A percentile compares a stretch with the other conserved stretches of the same genome.
phyloP scores from a whole-genome alignment of 345 rosid species.

The Kandelia obovata region DNA sequence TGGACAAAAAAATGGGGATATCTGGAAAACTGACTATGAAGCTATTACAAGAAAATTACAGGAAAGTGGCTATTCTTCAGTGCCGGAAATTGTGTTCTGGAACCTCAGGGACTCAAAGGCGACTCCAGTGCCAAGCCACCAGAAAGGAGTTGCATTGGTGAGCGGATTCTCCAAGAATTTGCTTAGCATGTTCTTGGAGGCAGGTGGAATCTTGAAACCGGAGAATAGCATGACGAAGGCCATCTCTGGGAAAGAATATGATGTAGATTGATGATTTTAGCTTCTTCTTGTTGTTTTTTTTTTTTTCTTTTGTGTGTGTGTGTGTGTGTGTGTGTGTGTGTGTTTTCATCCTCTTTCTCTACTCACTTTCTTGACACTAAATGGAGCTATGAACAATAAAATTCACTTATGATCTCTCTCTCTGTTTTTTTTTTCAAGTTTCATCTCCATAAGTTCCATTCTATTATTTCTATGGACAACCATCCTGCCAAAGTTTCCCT shows the following conservation, averaged over 20 bases:
- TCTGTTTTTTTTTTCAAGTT: no score
- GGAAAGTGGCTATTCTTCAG: conserved; percentile 8
- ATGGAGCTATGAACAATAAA: no score
- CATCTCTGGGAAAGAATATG: conserved; percentile 28
- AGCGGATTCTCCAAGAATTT: conserved; percentile 45
- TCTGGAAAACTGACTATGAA: conserved; percentile 16
- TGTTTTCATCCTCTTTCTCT: no score
- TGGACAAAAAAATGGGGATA: no score
- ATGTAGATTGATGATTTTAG: conserved; percentile 19
- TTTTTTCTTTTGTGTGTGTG: no score
- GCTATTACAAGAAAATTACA: conserved; percentile 10
- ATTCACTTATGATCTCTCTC: conserved; percentile 9
- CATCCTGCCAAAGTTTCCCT: conserved; percentile 9
- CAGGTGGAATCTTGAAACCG: conserved; percentile 31
- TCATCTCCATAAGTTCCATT: no score
- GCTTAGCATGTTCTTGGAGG: conserved; percentile 34
- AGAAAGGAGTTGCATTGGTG: conserved; percentile 39
- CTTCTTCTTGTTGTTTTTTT: no score
- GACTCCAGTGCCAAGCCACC: conserved; percentile 24
- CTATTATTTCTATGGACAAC: background rate
- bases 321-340: no score
- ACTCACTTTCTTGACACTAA: no score
- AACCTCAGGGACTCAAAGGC: conserved; percentile 31
- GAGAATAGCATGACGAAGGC: conserved; percentile 31
- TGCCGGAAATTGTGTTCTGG: conserved; percentile 34